These are phyloP conservation scores for Sporopachydermia lactativora DNA, from an alignment of 805 yeast genomes.

Conservation along the genomic window DNA sequence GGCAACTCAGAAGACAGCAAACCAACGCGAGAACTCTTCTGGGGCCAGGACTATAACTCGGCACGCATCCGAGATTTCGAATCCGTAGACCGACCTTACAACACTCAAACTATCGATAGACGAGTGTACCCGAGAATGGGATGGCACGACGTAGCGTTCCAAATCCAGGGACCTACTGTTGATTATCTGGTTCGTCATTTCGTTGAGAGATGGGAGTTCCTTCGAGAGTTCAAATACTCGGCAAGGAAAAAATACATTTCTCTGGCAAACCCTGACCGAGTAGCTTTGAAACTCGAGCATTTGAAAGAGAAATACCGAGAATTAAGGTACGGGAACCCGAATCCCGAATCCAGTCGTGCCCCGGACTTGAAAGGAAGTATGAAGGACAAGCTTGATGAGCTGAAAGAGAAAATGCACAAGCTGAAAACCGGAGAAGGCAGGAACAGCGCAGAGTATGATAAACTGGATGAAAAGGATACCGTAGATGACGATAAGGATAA, in stretches of 20 bases:
- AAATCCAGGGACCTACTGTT: slow-evolving; percentile 6
- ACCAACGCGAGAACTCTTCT: slow-evolving; percentile 3
- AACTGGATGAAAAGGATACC: background rate
- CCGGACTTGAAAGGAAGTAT: background rate
- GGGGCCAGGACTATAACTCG: slow-evolving; percentile 7
- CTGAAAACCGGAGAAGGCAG: background rate
- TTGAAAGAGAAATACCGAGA: background rate
- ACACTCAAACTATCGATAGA: slow-evolving; percentile 5
- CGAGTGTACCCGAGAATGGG: slow-evolving; percentile 6
- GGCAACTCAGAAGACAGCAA: background rate
- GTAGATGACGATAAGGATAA: slow-evolving; percentile 2
- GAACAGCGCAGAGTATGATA: background rate
- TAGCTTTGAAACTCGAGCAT: background rate
- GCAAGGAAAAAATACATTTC: slow-evolving; percentile 4
- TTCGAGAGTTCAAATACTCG: slow-evolving; percentile 6
- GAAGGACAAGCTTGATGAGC: background rate
- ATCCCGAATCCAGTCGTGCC: background rate
- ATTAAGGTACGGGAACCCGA: background rate
- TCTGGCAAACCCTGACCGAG: background rate
- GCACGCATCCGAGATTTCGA: slow-evolving; percentile 6
- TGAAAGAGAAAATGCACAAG: background rate
- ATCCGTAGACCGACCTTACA: slow-evolving; percentile 5
- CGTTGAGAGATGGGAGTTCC: slow-evolving; percentile 7
- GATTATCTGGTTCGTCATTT: slow-evolving; percentile 6
- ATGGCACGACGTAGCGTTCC: slow-evolving; percentile 7